phyloP scores from a whole-genome alignment of 176 grass and related monocot species.

The Stipa capillata region DNA sequence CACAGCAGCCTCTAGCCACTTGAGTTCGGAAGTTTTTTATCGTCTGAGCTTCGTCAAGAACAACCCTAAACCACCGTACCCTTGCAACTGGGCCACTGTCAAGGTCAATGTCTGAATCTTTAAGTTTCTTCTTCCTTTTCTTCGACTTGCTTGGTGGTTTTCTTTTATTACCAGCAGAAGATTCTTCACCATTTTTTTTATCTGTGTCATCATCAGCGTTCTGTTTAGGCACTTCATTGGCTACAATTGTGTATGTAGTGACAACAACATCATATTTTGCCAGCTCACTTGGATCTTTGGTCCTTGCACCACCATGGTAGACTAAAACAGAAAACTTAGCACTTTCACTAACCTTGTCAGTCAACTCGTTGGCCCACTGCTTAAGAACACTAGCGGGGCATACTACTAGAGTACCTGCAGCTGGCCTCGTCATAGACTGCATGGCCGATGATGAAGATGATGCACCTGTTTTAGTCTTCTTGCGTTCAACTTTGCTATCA shows the following conservation, averaged over 20 bases:
- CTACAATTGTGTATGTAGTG: conserved; percentile 93
- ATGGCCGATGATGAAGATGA: conserved; percentile 29
- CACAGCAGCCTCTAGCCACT: conserved; percentile 88
- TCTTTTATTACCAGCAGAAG: conserved; percentile 67
- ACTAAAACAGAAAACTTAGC: conserved; percentile 81
- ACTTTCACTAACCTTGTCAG: conserved; percentile 62
- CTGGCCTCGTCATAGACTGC: conserved; percentile 53
- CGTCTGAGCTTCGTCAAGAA: conserved; percentile 97
- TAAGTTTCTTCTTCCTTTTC: conserved; percentile 73
- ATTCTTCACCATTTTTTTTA: conserved; percentile 62
- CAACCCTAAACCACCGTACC: conserved; percentile 95
- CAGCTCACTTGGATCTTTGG: conserved; percentile 71
- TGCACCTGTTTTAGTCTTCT: conserved; percentile 35
- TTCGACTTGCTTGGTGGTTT: conserved; percentile 52
- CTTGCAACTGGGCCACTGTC: conserved; percentile 77
- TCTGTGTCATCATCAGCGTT: conserved; percentile 60
- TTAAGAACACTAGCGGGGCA: conserved; percentile 93
- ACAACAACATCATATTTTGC: conserved; percentile 92
- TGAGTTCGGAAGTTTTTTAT: conserved; percentile 96
- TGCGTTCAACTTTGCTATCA: conserved; percentile 27
- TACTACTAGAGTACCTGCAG: conserved; percentile 92
- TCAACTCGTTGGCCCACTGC: conserved; percentile 84
- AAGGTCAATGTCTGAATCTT: conserved; percentile 52
- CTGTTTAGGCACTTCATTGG: conserved; percentile 97
- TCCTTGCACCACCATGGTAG: conserved; percentile 95